Base-by-base conservation (phyloP, 768 basidiomycete genomes). In the Basidioascus undulatus region DNA sequence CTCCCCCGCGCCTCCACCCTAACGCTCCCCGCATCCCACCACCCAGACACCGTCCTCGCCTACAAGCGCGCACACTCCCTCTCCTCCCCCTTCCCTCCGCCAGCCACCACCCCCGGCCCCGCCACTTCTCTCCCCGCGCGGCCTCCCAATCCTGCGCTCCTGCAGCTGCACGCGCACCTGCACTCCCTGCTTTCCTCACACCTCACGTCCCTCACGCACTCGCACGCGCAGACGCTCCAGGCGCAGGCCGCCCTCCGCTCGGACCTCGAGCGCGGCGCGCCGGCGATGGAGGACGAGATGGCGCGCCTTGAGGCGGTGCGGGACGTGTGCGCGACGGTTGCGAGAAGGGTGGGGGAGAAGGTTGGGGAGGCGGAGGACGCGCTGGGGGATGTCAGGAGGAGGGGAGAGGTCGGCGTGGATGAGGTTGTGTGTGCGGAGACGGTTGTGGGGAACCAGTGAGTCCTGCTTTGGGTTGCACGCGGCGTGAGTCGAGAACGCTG, bases 241-340 rank as follows among this genome's bases (percentile, higher is more conserved):
- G 70, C 35, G 59, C 78, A 53, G 58, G 72, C 76, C 32, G 71
- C 76, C 33, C 72, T 86, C 48, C 77, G 82, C 52, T 59, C 69
- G 31, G 84, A 94, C 61, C 71, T 96, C 48, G 68, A 77, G 35
- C 69, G 75, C 44, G 92, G 87, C 4, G 78, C 77, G 56, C 86
- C 89, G 33, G 89, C 89, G 9, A 80, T 98, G 47, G 71, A 73
- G 39, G 92, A 98, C 60, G 92, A 98, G 62, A 89, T 84, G 80
- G 79, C 73, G 3, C 68, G 92, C 13, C 64, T 98, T 30, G 78
- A 81, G 60, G 89, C 87, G 18, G 92, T 98, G 20, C 65, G 75
- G 42, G 79, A 79, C 52, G 87, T 98, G 21, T 96, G 92, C 59
- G 67, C 64, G 49, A 71, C 66, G 40, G 86, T 87, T 31, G 69